A percentile compares a stretch with the other conserved stretches of the same genome.
phyloP scores from a whole-genome alignment of 2,329 filamentous ascomycete species.

The Alternaria ethzedia region DNA sequence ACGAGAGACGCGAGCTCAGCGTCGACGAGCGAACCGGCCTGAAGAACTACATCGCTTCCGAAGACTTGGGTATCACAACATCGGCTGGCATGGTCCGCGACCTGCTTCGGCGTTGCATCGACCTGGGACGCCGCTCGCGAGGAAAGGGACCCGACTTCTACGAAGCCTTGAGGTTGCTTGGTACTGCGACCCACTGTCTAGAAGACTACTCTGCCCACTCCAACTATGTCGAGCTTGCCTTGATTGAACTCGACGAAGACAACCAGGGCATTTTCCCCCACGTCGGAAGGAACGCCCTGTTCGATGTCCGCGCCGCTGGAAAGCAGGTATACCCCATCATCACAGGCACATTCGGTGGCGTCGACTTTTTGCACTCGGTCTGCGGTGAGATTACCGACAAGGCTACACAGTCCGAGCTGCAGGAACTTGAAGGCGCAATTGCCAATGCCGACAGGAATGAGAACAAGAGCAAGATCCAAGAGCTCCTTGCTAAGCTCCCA shows the following conservation, averaged over 20 bases:
- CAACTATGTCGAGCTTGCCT: slow-evolving; percentile 87
- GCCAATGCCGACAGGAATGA: slow-evolving; percentile 65
- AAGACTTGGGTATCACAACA: slow-evolving; percentile 77
- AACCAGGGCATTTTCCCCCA: slow-evolving; percentile 77
- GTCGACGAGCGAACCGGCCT: slow-evolving; percentile 71
- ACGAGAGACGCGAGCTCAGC: slow-evolving; percentile 78
- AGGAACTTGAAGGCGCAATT: slow-evolving; percentile 85
- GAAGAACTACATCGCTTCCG: slow-evolving; percentile 96
- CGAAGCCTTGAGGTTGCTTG: slow-evolving; percentile 84
- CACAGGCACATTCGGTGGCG: slow-evolving; percentile 92
- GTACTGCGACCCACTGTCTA: slow-evolving; percentile 87
- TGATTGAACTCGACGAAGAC: slow-evolving; percentile 83
- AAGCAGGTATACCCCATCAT: slow-evolving; percentile 77
- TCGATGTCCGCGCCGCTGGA: slow-evolving; percentile 72
- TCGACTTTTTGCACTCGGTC: slow-evolving; percentile 92
- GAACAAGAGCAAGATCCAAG: slow-evolving; percentile 77
- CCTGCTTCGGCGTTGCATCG: slow-evolving; percentile 75
- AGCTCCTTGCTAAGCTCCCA: slow-evolving; percentile 82
- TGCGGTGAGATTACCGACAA: slow-evolving; percentile 83
- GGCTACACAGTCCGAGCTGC: slow-evolving; percentile 86
- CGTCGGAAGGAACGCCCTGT: slow-evolving; percentile 75
- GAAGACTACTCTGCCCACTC: slow-evolving; percentile 92
- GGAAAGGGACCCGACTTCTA: slow-evolving; percentile 78
- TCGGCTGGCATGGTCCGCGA: slow-evolving; percentile 78
- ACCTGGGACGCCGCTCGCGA: slow-evolving; percentile 79